A percentile compares a stretch with the other conserved stretches of the same genome.
phyloP scores from a whole-genome alignment of 2,329 filamentous ascomycete species.

The Talaromyces marneffei region DNA sequence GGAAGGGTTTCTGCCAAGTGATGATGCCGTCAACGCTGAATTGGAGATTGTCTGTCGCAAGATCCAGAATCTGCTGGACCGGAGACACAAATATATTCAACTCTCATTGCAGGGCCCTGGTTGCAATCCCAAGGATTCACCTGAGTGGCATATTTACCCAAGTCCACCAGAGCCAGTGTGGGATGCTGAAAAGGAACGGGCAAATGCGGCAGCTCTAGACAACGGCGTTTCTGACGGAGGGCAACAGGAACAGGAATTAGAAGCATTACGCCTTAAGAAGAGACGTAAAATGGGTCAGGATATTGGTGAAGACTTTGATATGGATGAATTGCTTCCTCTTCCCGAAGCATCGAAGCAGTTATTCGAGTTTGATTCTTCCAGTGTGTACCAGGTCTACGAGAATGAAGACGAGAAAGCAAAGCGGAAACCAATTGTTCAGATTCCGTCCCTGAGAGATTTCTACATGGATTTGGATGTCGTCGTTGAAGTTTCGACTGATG shows the following conservation, averaged over 20 bases:
- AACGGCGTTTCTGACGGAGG: not conserved
- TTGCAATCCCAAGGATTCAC: constrained; percentile 83
- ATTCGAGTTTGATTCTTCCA: constrained; percentile 72
- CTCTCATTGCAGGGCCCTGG: constrained; percentile 74
- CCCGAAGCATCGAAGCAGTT: constrained; percentile 65
- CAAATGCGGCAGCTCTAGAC: not conserved
- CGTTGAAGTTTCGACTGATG: constrained; percentile 84
- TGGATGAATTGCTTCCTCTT: constrained; percentile 69
- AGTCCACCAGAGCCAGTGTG: constrained; percentile 87
- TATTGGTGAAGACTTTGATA: constrained; percentile 86
- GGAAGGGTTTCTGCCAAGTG: constrained; percentile 63
- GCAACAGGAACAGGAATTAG: constrained; percentile 21
- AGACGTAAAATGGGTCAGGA: constrained; percentile 80
- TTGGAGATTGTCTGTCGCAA: constrained; percentile 81
- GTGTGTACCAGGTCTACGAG: constrained; percentile 90
- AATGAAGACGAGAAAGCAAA: constrained; percentile 57
- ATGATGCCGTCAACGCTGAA: constrained; percentile 76
- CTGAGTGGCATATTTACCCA: constrained; percentile 83
- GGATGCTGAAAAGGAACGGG: constrained; percentile 48
- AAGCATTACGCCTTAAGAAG: constrained; percentile 48
- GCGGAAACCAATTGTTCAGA: constrained; percentile 62
- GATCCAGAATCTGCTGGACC: constrained; percentile 81
- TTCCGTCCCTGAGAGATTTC: constrained; percentile 91
- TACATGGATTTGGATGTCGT: constrained; percentile 91
- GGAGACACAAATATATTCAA: constrained; percentile 80